These are phyloP conservation scores for Pochonia chlamydosporia DNA, from an alignment of 2,329 filamentous ascomycete genomes.

Conservation along the genomic window DNA sequence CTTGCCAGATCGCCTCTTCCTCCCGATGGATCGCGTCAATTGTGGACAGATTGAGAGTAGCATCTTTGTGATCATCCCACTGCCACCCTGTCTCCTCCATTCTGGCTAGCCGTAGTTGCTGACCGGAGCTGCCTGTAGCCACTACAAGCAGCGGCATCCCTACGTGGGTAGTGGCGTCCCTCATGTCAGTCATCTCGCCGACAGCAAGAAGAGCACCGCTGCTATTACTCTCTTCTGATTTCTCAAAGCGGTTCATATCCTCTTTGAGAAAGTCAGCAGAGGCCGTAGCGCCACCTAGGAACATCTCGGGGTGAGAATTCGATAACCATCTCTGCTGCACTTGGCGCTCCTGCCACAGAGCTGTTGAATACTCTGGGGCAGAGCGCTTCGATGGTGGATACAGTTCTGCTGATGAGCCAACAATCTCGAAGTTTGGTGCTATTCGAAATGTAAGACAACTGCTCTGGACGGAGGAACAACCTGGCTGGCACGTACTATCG, in stretches of 20 bases:
- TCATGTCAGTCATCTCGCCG: conserved; percentile 45
- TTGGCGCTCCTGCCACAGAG: conserved; percentile 23
- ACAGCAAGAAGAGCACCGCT: conserved; percentile 41
- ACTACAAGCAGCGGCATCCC: conserved; percentile 36
- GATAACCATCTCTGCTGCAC: conserved; percentile 44
- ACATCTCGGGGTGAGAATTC: conserved; percentile 45
- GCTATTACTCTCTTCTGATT: conserved; percentile 18
- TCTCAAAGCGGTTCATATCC: conserved; percentile 25
- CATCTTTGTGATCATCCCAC: conserved; percentile 43
- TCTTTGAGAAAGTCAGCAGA: conserved; percentile 28
- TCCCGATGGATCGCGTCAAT: conserved; percentile 36
- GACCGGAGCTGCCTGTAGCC: conserved; percentile 50
- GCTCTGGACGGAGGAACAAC: background rate
- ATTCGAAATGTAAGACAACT: no score
- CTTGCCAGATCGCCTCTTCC: conserved; percentile 48
- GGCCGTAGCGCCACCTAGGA: conserved; percentile 27
- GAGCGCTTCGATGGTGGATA: conserved; percentile 26
- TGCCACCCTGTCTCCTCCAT: conserved; percentile 45
- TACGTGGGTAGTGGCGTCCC: conserved; percentile 17
- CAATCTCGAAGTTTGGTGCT: conserved; percentile 26
- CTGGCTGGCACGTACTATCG: conserved; percentile 17
- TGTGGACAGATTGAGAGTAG: conserved; percentile 40
- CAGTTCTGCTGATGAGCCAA: conserved; percentile 26
- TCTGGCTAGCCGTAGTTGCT: conserved; percentile 49
- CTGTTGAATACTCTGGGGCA: conserved; percentile 17